Evolutionary conservation across 2,329 filamentous ascomycete genomes (phyloP).

Genomic region (Cyphellophora attinorum): DNA sequence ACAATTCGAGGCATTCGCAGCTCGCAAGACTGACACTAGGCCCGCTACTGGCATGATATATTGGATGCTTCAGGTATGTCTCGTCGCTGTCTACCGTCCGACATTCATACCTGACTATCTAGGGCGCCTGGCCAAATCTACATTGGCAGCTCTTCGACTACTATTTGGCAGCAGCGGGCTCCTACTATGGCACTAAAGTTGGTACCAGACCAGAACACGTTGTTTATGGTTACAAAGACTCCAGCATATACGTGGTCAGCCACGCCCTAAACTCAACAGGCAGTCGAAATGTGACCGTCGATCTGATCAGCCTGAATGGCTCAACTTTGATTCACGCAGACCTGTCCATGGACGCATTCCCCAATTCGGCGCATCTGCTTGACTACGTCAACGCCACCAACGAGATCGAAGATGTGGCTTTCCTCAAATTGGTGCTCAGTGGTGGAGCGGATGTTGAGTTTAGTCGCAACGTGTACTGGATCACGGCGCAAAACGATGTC

Average conservation of each 20-base stretch:
- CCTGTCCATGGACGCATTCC: not conserved
- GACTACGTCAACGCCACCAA: slow-evolving; percentile 22
- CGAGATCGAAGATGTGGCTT: slow-evolving; percentile 33
- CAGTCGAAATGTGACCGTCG: slow-evolving; percentile 34
- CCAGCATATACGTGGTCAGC: slow-evolving; percentile 45
- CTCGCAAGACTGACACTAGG: slow-evolving; percentile 39
- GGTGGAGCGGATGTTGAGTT: slow-evolving; percentile 26
- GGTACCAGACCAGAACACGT: slow-evolving; percentile 44
- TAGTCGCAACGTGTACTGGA: slow-evolving; percentile 54
- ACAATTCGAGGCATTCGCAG: slow-evolving; percentile 48
- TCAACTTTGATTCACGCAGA: slow-evolving; percentile 22
- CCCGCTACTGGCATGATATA: slow-evolving; percentile 54
- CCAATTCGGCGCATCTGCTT: not conserved
- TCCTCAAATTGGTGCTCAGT: slow-evolving; percentile 42
- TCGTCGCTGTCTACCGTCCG: too few species aligned
- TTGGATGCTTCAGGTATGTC: slow-evolving; percentile 63
- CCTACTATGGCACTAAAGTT: slow-evolving; percentile 51
- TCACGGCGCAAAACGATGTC: slow-evolving; percentile 36
- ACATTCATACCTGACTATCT: too few species aligned
- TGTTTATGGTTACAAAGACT: slow-evolving; percentile 43
- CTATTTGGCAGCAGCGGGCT: slow-evolving; percentile 48
- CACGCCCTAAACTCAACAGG: slow-evolving; percentile 34
- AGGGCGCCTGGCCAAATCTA: slow-evolving; percentile 54
- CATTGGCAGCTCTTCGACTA: slow-evolving; percentile 60
- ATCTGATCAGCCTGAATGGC: slow-evolving; percentile 43